Conservation (phyloP, 495 filamentous ascomycete species). For the Aspergillus leporis region DNA sequence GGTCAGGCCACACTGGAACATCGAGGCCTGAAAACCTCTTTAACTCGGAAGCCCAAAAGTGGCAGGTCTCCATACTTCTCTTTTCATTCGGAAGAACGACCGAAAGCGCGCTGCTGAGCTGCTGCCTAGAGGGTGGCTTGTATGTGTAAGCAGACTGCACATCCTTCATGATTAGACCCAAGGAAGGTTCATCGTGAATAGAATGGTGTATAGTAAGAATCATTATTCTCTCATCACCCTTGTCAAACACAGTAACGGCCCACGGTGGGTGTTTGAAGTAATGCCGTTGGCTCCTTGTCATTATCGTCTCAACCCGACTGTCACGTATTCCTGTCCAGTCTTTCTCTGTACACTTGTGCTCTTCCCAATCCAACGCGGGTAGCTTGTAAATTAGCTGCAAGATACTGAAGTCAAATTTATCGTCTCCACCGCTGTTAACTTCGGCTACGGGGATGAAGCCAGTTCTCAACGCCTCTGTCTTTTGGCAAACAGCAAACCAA, state of each 20-base stretch:
- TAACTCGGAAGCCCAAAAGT: conserved; percentile 30
- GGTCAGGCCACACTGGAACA: conserved; percentile 32
- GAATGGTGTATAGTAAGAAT: conserved; percentile 37
- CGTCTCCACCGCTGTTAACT: background rate
- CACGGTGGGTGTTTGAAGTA: conserved; percentile 30
- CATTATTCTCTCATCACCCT: conserved; percentile 23
- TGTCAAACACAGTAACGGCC: conserved; percentile 34
- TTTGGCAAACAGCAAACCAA: conserved; percentile 56
- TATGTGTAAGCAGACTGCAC: conserved; percentile 26
- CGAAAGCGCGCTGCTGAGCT: conserved; percentile 28
- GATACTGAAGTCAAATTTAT: conserved; percentile 23
- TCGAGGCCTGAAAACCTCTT: conserved; percentile 20
- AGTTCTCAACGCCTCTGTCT: conserved; percentile 68
- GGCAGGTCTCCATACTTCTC: conserved; percentile 17
- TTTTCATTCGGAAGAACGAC: conserved; percentile 21
- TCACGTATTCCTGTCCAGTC: conserved; percentile 13
- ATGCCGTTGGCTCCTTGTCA: conserved; percentile 23
- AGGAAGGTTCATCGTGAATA: conserved; percentile 35
- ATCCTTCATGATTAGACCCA: conserved; percentile 30
- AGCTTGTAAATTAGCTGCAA: conserved; percentile 33
- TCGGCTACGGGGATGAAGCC: conserved; percentile 52
- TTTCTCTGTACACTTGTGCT: conserved; percentile 12
- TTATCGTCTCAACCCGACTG: conserved; percentile 22
- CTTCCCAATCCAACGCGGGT: conserved; percentile 29
- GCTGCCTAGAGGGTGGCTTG: conserved; percentile 22